Evolutionary conservation across 2,329 filamentous ascomycete species (phyloP).

Genomic region (Hypoxylon sp.): DNA sequence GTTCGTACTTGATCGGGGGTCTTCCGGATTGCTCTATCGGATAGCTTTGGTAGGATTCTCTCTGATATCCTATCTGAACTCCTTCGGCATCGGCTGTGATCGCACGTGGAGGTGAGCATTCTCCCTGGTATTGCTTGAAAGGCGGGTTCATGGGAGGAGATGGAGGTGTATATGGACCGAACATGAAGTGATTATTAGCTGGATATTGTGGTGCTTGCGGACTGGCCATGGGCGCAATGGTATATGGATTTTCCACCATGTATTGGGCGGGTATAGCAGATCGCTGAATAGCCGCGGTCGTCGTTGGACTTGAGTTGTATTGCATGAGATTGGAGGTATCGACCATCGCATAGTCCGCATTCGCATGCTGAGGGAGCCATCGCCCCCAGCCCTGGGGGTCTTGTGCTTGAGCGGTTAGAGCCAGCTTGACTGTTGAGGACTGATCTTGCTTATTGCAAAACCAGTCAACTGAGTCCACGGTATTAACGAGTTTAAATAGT

Average conservation of each 20-base stretch:
- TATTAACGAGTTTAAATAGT: conserved; percentile 7
- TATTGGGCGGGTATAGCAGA: conserved; percentile 62
- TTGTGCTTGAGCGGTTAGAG: conserved; percentile 62
- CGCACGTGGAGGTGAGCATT: conserved; percentile 49
- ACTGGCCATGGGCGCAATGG: conserved; percentile 58
- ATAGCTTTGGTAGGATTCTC: conserved; percentile 41
- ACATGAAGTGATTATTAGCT: conserved; percentile 59
- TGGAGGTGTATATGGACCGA: conserved; percentile 57
- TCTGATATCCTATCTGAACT: conserved; percentile 28
- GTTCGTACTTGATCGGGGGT: conserved; percentile 55
- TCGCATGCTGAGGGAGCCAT: conserved; percentile 64
- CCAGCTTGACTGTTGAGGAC: conserved; percentile 57
- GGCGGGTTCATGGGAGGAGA: conserved; percentile 47
- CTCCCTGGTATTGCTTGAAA: conserved; percentile 49
- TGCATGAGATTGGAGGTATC: conserved; percentile 61
- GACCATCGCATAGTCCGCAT: conserved; percentile 63
- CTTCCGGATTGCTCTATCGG: conserved; percentile 47
- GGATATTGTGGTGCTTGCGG: conserved; percentile 61
- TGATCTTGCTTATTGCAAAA: conserved; percentile 54
- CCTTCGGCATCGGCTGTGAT: conserved; percentile 52
- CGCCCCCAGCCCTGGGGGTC: conserved; percentile 66
- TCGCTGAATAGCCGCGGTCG: conserved; percentile 58
- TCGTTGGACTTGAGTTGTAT: conserved; percentile 61
- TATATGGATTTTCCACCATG: conserved; percentile 61
- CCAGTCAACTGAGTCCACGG: conserved; percentile 25